A percentile compares a stretch with the other conserved stretches of the same genome.
These are phyloP conservation scores for Dendrocalamus sinicus DNA, from an alignment of 176 grass and related monocot genomes.

Conservation along the genomic window DNA sequence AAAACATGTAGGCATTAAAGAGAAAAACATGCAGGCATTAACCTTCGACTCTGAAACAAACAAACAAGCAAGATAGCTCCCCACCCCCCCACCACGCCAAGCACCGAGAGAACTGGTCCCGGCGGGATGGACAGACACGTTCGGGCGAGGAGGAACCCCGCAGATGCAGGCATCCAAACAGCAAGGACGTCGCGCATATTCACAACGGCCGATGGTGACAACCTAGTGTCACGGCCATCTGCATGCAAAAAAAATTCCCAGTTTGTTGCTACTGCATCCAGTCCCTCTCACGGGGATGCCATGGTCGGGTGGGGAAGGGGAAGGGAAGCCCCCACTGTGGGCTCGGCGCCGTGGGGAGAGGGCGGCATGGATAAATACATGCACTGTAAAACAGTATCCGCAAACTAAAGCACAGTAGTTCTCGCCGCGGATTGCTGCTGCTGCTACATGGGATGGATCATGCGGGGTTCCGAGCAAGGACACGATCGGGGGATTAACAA, in stretches of 20 bases:
- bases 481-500: constrained; percentile 9
- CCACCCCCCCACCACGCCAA: not conserved
- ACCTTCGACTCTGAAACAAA: constrained; percentile 8
- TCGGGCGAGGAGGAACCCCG: not conserved
- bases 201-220: constrained; percentile 11
- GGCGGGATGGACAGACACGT: not conserved
- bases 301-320: constrained; percentile 46
- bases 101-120: not conserved
- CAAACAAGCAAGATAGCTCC: not conserved
- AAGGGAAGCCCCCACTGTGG: constrained; percentile 19
- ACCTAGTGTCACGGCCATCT: constrained; percentile 2
- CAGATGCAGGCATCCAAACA: not conserved
- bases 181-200: constrained; percentile 9
- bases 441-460: not conserved
- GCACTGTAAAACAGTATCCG: not conserved
- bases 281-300: constrained; percentile 59
- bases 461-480: not conserved
- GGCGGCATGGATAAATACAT: no score
- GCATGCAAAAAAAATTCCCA: not conserved
- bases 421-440: not conserved
- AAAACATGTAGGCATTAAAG: constrained; percentile 17
- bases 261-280: constrained; percentile 35
- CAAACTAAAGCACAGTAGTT: not conserved
- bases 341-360: no score
- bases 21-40: constrained; percentile 14